A percentile compares a stretch with the other conserved stretches of the same genome.
These are phyloP conservation scores for Fusarium sp. DNA, from an alignment of 2,329 filamentous ascomycete species.

Conservation along the genomic window DNA sequence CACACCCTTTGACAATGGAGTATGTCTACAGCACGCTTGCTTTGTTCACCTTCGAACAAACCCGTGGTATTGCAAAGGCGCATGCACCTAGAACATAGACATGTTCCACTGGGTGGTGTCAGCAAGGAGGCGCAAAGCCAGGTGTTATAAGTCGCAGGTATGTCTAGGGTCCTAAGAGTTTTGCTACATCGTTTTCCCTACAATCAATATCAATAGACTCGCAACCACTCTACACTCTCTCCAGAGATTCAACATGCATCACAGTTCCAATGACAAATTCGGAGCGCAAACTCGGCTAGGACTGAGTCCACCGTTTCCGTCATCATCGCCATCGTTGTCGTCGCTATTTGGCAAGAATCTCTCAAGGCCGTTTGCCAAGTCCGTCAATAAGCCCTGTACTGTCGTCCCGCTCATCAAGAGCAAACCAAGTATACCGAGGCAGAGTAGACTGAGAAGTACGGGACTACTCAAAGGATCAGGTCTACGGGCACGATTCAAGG, in stretches of 20 bases:
- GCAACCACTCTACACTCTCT: not conserved
- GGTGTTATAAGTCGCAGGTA: not conserved
- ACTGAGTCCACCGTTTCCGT: not conserved
- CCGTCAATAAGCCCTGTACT: not conserved
- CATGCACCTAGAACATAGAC: slow-evolving; percentile 1
- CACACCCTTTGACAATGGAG: not conserved
- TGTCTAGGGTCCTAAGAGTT: not conserved
- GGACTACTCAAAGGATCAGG: not conserved
- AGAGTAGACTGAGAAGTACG: not conserved
- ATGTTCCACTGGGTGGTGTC: not conserved
- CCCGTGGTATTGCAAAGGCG: not conserved
- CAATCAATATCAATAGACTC: not conserved
- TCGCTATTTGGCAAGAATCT: not conserved
- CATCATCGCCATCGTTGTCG: not conserved
- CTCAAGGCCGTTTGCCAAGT: not conserved
- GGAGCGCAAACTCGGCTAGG: not conserved
- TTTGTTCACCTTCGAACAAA: slow-evolving; percentile 7
- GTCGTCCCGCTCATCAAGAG: slow-evolving; percentile 8
- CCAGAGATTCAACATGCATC: slow-evolving; percentile 8
- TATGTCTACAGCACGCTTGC: not conserved
- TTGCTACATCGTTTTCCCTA: not conserved
- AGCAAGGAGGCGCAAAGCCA: not conserved
- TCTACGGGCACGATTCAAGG: not conserved
- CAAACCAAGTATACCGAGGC: not conserved
- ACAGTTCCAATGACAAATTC: not conserved